These are phyloP conservation scores for Cajanus cajan DNA, from an alignment of 306 rosid genomes.

Conservation along the genomic window DNA sequence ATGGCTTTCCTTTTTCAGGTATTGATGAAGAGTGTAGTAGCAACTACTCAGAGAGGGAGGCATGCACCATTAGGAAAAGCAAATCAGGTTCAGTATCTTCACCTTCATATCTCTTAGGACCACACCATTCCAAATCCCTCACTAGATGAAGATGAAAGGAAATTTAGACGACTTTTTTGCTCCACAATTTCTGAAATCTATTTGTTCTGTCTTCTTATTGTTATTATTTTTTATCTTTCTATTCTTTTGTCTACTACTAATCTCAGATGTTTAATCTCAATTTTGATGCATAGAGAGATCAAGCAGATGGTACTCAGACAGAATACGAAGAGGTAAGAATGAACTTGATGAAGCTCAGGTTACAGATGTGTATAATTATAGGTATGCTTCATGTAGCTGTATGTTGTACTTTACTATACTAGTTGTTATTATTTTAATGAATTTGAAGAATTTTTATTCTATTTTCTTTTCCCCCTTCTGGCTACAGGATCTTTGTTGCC, in stretches of 20 bases:
- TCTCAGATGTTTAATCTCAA: conserved; percentile 7
- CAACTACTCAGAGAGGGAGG: conserved; percentile 65
- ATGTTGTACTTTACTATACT: background rate
- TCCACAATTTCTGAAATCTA: conserved; percentile 23
- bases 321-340: conserved; percentile 59
- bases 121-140: conserved; percentile 44
- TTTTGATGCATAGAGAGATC: conserved; percentile 55
- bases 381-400: conserved; percentile 47
- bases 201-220: background rate
- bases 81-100: conserved; percentile 72
- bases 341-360: conserved; percentile 70
- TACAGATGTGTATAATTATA: conserved; percentile 74
- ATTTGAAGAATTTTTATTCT: background rate
- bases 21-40: conserved; percentile 80
- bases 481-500: conserved; percentile 71
- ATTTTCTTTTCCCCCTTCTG: conserved; percentile 13
- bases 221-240: background rate
- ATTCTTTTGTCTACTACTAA: conserved; percentile 17
- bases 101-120: conserved; percentile 53
- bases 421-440: background rate
- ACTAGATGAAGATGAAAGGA: conserved; percentile 16
- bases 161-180: background rate
- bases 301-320: conserved; percentile 61
- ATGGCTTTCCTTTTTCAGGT: conserved; percentile 57
- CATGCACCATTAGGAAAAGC: conserved; percentile 81